phyloP scores from a whole-genome alignment of 192 early-diverging fungal species.

The Chytriomyces sp. region DNA sequence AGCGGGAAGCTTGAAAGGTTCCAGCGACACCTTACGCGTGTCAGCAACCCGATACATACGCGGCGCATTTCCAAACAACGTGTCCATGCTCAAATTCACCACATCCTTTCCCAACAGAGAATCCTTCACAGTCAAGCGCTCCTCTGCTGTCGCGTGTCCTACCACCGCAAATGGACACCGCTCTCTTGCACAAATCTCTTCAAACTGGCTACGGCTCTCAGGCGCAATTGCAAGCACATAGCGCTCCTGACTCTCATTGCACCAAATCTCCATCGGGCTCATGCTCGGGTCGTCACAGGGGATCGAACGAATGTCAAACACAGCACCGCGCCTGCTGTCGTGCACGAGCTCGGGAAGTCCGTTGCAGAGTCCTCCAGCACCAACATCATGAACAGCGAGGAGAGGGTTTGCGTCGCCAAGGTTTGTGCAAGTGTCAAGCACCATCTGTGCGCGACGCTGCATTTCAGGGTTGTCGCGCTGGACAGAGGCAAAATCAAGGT shows the following conservation, averaged over 20 bases:
- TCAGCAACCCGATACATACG: constrained; percentile 83
- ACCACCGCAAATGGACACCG: constrained; percentile 90
- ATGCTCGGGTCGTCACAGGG: constrained; percentile 88
- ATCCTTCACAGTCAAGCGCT: constrained; percentile 80
- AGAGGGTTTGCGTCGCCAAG: constrained; percentile 82
- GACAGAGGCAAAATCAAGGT: constrained; percentile 96
- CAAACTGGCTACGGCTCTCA: constrained; percentile 68
- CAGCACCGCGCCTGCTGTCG: constrained; percentile 87
- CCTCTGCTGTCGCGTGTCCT: constrained; percentile 83
- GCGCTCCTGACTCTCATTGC: constrained; percentile 98
- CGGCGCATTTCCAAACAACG: constrained; percentile 96
- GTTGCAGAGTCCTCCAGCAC: constrained; percentile 98
- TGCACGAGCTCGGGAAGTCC: constrained; percentile 98
- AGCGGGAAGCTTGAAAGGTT: constrained; percentile 64
- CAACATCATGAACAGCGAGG: constrained; percentile 97
- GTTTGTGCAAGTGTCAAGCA: constrained; percentile 90
- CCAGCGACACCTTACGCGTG: constrained; percentile 48
- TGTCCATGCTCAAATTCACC: constrained; percentile 96
- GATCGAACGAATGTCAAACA: constrained; percentile 88
- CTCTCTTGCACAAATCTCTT: constrained; percentile 82
- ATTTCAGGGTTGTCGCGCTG: constrained; percentile 99
- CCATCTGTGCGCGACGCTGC: constrained; percentile 96
- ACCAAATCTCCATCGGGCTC: constrained; percentile 99
- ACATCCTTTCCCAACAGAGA: constrained; percentile 60
- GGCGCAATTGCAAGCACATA: constrained; percentile 92